Evolutionary conservation across 208 protist species (phyloP).

Genomic region (Giardia duodenalis): DNA sequence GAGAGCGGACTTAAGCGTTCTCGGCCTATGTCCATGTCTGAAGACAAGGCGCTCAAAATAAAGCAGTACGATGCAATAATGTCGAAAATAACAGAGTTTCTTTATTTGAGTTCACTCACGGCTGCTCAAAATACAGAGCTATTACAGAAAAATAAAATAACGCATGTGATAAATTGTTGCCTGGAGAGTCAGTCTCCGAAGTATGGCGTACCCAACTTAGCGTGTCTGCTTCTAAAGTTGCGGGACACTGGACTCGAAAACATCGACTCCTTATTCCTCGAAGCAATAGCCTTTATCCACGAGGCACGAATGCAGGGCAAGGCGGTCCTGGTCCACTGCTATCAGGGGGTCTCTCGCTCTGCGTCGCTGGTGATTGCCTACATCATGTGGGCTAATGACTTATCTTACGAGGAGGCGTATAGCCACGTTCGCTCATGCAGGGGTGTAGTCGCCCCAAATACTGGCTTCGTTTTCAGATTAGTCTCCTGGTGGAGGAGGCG

Average conservation of each 20-base stretch:
- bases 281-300: not conserved
- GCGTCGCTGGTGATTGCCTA: slow-evolving; percentile 12
- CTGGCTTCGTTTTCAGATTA: not conserved
- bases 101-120: not conserved
- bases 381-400: not conserved
- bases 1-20: too few species aligned
- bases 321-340: slow-evolving; percentile 3
- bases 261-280: not conserved
- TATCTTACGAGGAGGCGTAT: slow-evolving; percentile 8
- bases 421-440: not conserved
- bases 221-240: not conserved
- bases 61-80: not conserved
- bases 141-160: not conserved
- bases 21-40: not conserved
- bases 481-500: not conserved
- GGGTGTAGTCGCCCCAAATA: not conserved
- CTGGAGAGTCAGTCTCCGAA: not conserved
- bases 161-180: not conserved
- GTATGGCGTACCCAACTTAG: not conserved
- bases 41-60: not conserved
- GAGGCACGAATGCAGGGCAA: not conserved
- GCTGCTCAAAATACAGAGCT: not conserved
- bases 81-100: not conserved
- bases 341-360: slow-evolving; percentile 19
- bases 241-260: not conserved